Base-by-base conservation (phyloP, 495 filamentous ascomycete genomes). In the Lasiosphaeriaceae sp. region DNA sequence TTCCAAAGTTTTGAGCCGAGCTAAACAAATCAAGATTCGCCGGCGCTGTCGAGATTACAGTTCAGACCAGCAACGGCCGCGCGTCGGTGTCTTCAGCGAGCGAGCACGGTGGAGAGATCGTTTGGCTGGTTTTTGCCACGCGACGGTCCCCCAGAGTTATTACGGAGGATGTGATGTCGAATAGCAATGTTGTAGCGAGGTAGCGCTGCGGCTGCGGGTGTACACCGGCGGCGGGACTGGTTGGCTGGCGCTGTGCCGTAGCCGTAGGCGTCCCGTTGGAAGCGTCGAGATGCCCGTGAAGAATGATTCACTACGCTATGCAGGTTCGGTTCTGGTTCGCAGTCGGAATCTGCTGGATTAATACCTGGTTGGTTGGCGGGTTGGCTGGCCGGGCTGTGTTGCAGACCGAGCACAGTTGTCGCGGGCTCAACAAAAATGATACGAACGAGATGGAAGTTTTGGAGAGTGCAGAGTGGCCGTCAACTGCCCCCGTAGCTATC, bases 251-350 rank as follows among this genome's bases (percentile, higher is more conserved):
- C 41, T 55, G 21, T 41, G 45, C 41, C 22, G 11, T 55, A 17
- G 52, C n/a, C n/a, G n/a, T n/a, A n/a, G n/a, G n/a, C 23, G 48
- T 17, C 26, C 14, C 26, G 5, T 47, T 34, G 43, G 24, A 21
- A 29, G 35, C 55, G 16, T 23, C 39, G 49, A 51, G 47, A 54
- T 54, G 56, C 56, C 50, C 26, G 56, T 54, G 56, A 49, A 59
- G 45, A 20, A 54, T 54, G 45, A 43, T 59, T 54, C 50, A 54
- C 56, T 59, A 50, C 51, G 47, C 45, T 48, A 59, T 59, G 57
- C 52, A 51, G 24, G 51, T 31, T 49, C 54, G 53, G 37, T 56
- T 56, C 39, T 12, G 39, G 26, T 9, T 55, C 26, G 34, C 29
- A 43, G 35, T 49, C 21, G 43, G 20, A 49, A 23, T 17, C 45